Evolutionary conservation across 148 eudicot genomes (phyloP).

Genomic region (Camellia sinensis): DNA sequence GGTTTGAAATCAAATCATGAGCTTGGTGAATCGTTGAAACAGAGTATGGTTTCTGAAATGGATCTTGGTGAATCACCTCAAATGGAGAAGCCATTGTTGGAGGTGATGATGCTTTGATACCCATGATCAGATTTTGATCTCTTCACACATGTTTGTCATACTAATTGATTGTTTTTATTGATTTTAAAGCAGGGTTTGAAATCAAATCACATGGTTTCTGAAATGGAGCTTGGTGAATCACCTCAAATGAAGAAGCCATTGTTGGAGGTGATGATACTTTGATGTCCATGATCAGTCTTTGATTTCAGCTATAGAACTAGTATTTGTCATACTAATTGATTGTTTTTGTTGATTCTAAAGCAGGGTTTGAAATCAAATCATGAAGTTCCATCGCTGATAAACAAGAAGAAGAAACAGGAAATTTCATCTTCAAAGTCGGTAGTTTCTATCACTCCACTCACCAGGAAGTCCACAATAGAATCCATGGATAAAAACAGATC

Average conservation of each 20-base stretch:
- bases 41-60: too few relatives aligned
- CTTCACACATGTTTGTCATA: too few relatives aligned
- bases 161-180: too few relatives aligned
- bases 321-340: background rate
- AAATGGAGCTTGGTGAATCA: conserved; percentile 21
- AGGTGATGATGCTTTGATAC: too few relatives aligned
- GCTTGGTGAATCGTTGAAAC: background rate
- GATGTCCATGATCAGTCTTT: background rate
- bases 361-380: conserved; percentile 22
- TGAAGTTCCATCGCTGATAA: conserved; percentile 26
- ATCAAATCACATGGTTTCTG: conserved; percentile 10
- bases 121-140: too few relatives aligned
- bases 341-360: conserved; percentile 16
- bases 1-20: background rate
- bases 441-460: background rate
- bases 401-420: conserved; percentile 44
- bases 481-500: too few relatives aligned
- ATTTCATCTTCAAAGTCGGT: conserved; percentile 36
- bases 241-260: conserved; percentile 39
- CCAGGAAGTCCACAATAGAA: background rate
- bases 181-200: background rate
- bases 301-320: too few relatives aligned
- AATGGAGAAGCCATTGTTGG: conserved; percentile 34
- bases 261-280: conserved; percentile 37
- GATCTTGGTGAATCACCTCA: conserved; percentile 19